phyloP scores from a whole-genome alignment of 2,329 filamentous ascomycete species.

The Fusarium pilosicola region DNA sequence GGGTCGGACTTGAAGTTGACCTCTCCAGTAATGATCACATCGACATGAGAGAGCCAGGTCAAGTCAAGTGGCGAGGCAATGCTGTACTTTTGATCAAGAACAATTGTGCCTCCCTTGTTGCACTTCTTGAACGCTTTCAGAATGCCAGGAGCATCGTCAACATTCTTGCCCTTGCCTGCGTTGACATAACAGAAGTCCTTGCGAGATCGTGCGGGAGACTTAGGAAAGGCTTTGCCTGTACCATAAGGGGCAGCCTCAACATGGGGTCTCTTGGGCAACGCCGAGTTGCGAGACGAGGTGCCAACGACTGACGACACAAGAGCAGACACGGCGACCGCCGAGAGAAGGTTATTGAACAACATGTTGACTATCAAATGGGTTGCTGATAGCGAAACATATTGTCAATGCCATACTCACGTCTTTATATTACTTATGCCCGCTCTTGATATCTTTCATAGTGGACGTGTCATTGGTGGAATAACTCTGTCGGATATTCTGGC shows the following conservation, averaged over 20 bases:
- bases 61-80: slow-evolving; percentile 73
- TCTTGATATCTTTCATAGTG: background rate
- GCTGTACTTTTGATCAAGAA: slow-evolving; percentile 68
- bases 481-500: background rate
- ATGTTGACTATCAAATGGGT: background rate
- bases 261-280: slow-evolving; percentile 31
- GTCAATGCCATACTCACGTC: background rate
- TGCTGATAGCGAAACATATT: background rate
- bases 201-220: slow-evolving; percentile 19
- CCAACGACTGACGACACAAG: slow-evolving; percentile 22
- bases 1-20: slow-evolving; percentile 74
- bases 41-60: slow-evolving; percentile 71
- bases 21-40: slow-evolving; percentile 66
- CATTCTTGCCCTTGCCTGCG: slow-evolving; percentile 11
- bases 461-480: background rate
- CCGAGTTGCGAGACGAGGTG: background rate
- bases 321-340: slow-evolving; percentile 12
- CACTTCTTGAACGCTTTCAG: slow-evolving; percentile 52
- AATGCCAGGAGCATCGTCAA: slow-evolving; percentile 33
- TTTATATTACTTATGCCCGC: background rate
- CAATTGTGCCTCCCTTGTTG: slow-evolving; percentile 70
- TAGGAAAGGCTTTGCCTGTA: slow-evolving; percentile 27
- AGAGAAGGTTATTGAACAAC: slow-evolving; percentile 23
- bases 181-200: slow-evolving; percentile 37
- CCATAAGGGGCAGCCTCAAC: slow-evolving; percentile 33